phyloP scores from a whole-genome alignment of 345 rosid species.

The Syzygium aromaticum region DNA sequence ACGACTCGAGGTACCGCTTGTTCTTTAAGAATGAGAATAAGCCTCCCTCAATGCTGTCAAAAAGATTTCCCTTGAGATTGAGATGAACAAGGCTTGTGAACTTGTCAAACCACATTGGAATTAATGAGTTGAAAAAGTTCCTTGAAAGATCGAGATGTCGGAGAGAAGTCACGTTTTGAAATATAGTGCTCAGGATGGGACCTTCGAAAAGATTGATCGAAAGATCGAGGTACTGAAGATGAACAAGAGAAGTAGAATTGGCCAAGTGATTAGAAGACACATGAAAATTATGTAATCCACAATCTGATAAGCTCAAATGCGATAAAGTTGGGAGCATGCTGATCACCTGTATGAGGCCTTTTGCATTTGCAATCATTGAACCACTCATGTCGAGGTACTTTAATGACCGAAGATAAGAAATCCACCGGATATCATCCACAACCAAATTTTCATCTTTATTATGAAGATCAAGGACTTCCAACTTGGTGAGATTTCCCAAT shows the following conservation, averaged over 20 bases:
- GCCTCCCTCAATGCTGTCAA: not conserved
- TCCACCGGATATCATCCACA: not conserved
- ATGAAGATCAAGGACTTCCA: not conserved
- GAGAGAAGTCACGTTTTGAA: too few relatives aligned
- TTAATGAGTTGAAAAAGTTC: not conserved
- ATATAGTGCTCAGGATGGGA: too few relatives aligned
- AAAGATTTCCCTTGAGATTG: not conserved
- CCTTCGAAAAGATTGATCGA: too few relatives aligned
- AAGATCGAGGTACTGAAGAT: not conserved
- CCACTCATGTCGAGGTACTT: not conserved
- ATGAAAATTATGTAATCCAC: too few relatives aligned
- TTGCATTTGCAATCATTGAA: not conserved
- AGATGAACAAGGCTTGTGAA: not conserved
- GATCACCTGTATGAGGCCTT: not conserved
- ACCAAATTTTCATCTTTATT: fast-evolving
- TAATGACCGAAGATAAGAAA: not conserved
- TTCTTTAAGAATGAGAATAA: not conserved
- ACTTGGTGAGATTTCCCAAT: not conserved
- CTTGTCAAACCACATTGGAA: not conserved
- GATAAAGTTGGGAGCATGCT: not conserved
- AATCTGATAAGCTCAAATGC: not conserved
- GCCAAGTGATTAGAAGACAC: too few relatives aligned
- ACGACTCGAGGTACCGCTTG: not conserved
- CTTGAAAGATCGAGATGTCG: too few relatives aligned
- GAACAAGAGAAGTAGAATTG: too few relatives aligned